These are phyloP conservation scores for Dactylonectria macrodidyma DNA, from an alignment of 2,329 filamentous ascomycete genomes.

Conservation along the genomic window DNA sequence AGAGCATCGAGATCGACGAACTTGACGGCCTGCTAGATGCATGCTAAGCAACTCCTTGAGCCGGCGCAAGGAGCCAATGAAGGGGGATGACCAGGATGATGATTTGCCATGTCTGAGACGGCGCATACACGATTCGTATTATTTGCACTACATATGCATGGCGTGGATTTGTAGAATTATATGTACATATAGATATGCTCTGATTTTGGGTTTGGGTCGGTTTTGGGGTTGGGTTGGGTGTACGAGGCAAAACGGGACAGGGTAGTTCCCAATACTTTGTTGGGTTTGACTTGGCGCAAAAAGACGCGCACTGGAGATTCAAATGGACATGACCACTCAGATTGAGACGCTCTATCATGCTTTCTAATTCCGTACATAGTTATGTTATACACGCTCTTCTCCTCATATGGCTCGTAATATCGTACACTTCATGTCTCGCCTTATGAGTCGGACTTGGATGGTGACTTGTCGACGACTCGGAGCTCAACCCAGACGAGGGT, in stretches of 20 bases:
- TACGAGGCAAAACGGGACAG: slow-evolving; percentile 41
- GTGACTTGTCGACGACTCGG: slow-evolving; percentile 53
- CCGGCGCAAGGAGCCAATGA: slow-evolving; percentile 40
- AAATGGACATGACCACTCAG: slow-evolving; percentile 48
- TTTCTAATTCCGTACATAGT: slow-evolving; percentile 46
- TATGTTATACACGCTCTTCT: slow-evolving; percentile 43
- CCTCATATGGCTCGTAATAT: slow-evolving; percentile 27
- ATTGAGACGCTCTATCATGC: slow-evolving; percentile 38
- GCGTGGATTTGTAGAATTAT: slow-evolving; percentile 48
- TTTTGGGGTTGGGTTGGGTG: slow-evolving; percentile 30
- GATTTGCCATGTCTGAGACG: slow-evolving; percentile 45
- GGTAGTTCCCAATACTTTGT: slow-evolving; percentile 36
- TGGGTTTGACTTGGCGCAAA: slow-evolving; percentile 38
- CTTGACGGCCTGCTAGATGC: slow-evolving; percentile 88
- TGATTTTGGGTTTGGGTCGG: slow-evolving; percentile 39
- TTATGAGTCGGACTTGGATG: slow-evolving; percentile 12
- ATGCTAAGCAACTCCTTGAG: slow-evolving; percentile 64
- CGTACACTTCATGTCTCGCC: slow-evolving; percentile 23
- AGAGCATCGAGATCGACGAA: slow-evolving; percentile 93
- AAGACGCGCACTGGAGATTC: slow-evolving; percentile 32
- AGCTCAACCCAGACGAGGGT: slow-evolving; percentile 74
- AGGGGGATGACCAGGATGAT: slow-evolving; percentile 42
- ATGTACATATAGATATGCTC: slow-evolving; percentile 51
- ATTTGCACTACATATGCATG: slow-evolving; percentile 41
- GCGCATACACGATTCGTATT: slow-evolving; percentile 43